A percentile compares a stretch with the other conserved stretches of the same genome.
phyloP scores from a whole-genome alignment of 2,329 filamentous ascomycete species.

The Diaporthe destruens region DNA sequence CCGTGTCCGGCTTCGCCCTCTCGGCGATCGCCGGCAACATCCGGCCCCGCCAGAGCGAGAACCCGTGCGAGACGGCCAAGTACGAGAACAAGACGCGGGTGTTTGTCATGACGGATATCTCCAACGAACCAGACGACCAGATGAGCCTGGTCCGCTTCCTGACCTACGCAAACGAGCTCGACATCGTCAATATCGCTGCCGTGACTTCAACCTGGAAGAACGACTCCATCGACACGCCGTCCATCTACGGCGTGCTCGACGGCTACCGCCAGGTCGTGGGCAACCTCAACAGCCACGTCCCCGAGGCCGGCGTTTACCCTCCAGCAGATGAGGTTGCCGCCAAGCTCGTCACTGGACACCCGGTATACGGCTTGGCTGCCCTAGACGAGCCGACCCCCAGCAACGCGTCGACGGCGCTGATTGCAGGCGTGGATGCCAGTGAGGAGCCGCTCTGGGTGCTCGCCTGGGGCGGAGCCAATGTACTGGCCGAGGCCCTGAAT shows the following conservation, averaged over 20 bases:
- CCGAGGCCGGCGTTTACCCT: conserved; percentile 57
- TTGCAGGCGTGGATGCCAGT: conserved; percentile 54
- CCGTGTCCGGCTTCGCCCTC: conserved; percentile 28
- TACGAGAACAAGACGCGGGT: conserved; percentile 49
- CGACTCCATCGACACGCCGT: conserved; percentile 54
- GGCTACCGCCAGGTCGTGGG: conserved; percentile 58
- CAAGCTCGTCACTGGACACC: conserved; percentile 55
- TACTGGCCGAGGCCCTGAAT: conserved; percentile 60
- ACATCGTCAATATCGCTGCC: conserved; percentile 60
- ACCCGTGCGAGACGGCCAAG: conserved; percentile 29
- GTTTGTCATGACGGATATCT: conserved; percentile 59
- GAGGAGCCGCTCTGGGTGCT: conserved; percentile 61
- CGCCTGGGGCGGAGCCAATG: conserved; percentile 63
- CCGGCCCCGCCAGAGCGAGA: conserved; percentile 6
- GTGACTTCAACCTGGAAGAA: conserved; percentile 61
- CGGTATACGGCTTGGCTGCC: conserved; percentile 52
- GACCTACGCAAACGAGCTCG: conserved; percentile 60
- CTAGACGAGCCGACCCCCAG: conserved; percentile 49
- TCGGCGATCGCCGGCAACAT: conserved; percentile 19
- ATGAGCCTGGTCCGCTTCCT: conserved; percentile 60
- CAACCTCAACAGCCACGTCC: conserved; percentile 63
- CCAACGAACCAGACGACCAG: conserved; percentile 60
- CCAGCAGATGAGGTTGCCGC: conserved; percentile 51
- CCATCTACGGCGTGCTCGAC: conserved; percentile 58
- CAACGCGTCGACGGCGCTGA: conserved; percentile 50